Conservation (phyloP, 441 rosid genomes). For the Brassica hybrid region DNA sequence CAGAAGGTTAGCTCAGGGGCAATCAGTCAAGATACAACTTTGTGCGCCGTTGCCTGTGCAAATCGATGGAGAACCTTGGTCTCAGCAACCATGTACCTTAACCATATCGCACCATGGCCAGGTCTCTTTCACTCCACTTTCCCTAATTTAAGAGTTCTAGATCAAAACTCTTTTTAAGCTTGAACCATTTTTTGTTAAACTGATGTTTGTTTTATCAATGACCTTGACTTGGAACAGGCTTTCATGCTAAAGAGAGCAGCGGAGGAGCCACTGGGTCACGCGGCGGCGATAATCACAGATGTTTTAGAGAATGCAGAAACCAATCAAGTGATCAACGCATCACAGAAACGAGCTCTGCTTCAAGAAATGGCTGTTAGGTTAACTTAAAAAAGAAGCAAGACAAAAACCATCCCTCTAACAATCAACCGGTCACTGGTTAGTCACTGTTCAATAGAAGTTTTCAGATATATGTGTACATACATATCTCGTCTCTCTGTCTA, state of each 20-base stretch:
- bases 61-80: constrained; percentile 98
- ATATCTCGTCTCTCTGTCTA: neutral
- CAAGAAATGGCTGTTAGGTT: constrained; percentile 95
- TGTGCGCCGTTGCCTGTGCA: constrained; percentile 86
- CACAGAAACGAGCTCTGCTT: constrained; percentile 89
- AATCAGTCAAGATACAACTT: constrained; percentile 83
- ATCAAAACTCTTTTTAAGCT: neutral
- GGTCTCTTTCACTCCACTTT: constrained; percentile 49
- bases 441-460: constrained; percentile 5
- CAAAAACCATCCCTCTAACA: constrained; percentile 21
- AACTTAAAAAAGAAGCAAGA: constrained; percentile 46
- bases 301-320: constrained; percentile 94
- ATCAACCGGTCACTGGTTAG: constrained; percentile 30
- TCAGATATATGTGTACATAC: neutral
- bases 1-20: constrained; percentile 94
- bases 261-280: constrained; percentile 96
- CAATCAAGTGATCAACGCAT: constrained; percentile 75
- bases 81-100: constrained; percentile 80
- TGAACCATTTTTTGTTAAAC: no score
- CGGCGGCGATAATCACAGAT: constrained; percentile 88
- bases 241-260: constrained; percentile 86
- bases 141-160: neutral
- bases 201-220: constrained; percentile 6
- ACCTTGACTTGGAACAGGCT: constrained; percentile 57
- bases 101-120: constrained; percentile 91